Evolutionary conservation across 1,284 basidiomycete species (phyloP), one percentile per base, ranked within the genome.

Genomic region (Cutaneotrichosporon dermatis): DNA sequence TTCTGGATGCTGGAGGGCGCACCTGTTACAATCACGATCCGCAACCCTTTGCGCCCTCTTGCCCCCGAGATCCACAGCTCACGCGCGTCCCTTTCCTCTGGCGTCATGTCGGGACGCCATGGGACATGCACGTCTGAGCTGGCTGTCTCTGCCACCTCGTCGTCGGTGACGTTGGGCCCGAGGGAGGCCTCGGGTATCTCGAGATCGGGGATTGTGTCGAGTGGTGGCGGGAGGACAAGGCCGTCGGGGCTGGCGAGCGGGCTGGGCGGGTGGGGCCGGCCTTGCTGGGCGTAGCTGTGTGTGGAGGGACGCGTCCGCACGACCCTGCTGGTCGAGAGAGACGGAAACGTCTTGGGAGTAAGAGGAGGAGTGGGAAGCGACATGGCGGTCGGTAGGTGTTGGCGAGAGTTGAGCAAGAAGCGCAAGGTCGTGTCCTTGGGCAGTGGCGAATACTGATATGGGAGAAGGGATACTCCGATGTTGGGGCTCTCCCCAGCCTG

Each of bases 1-100:
- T 34, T 15, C 25, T 25, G 15, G 3, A 35, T 8, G 15, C 13
- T 6, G 9, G n/a, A 36, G 6, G 34, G 16, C 50, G 34, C 45
- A 74, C 74, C 72, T 1, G 76, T 78, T 9, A 78, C 76, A 57
- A 78, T 76, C 50, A 78, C 75, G 37, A 78, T 76, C 8, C 75
- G 54, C 44, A 78, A 50, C 1, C 73, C 74, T 15, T 61, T 66
- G 52, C 73, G 66, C 9, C 73, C 74, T 54, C 73, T 59, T 0
- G 54, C 61, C 11, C 57, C 60, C 25, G 61, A 59, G 9, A 78
- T 48, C 74, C 75, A 76, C 36, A 48, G 64, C 48, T 71, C 68
- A 36, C 76, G 61, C 45, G 49, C 65, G 45, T 69, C 68, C 48
- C 60, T 66, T 57, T 73, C 69, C 34, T 68, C 54, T 2, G 60